Evolutionary conservation across 2,329 filamentous ascomycete species (phyloP), one percentile per base, ranked within the genome.

Genomic region (Emmonsiellopsis sp.): DNA sequence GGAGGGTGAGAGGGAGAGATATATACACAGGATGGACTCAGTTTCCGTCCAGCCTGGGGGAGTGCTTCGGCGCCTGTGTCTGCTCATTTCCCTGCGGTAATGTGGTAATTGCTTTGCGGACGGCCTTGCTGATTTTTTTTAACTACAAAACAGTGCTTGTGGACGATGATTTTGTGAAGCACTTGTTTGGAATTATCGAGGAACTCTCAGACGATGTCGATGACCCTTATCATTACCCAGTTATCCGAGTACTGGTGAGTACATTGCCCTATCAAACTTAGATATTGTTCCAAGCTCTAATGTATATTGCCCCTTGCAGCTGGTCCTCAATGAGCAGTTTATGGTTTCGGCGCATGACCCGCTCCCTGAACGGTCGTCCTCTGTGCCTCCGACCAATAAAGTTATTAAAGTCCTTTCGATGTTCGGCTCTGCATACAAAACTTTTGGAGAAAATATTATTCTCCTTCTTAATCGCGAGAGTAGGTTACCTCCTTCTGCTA

Each of bases 401-500:
- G 89, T 98, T 49, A 86, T 98, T 69, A 97, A 97, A 68, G 79
- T 91, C 40, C 78, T 98, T 43, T 92, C 89, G 51, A 77, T 87
- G 27, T 80, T 93, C 63, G 92, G 92, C 3, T 81, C 83, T 48
- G 77, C 77, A 1, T 97, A 90, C 68, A 91, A 92, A 65, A 96
- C 92, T 0, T 98, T 98, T 74, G 93, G 93, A 51, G 92, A 96
- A 73, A 98, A 97, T 61, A 87, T 98, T 56, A 98, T 98, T 58
- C 76, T 98, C 5, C 80, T 98, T 1, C 78, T 98, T 40, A 98
- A 98, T 67, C 85, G 93, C 62, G 93, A 97, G 75, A 89, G 76
- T 77, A 66, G 39, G 60, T 55, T 9, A 7, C 13, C 39, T 21
- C 13, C 43, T 33, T 32, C 36, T 46, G 8, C 42, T 46, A 49